Evolutionary conservation across 1,284 basidiomycete species (phyloP), one percentile per base, ranked within the genome.

Genomic region (Golubevia sp.): DNA sequence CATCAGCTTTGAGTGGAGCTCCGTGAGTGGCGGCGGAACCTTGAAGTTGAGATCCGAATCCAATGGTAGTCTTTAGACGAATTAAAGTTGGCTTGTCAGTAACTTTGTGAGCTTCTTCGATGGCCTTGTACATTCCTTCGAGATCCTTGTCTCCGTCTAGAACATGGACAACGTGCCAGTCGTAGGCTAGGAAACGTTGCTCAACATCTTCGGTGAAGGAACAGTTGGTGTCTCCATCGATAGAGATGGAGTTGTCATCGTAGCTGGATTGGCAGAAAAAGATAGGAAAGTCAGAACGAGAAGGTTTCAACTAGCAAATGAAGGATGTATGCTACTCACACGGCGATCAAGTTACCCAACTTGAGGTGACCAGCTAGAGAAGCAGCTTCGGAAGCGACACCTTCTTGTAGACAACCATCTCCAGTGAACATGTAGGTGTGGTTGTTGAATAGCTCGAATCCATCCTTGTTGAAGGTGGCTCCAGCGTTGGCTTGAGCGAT

Each of bases 331-430:
- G n/a, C n/a, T n/a, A 95, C 93, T 84, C 93, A 95, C 79, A 95
- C 87, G 68, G 91, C 92, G 81, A 97, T 91, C 74, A 97, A 87
- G 86, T 96, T 97, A 67, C 92, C 92, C 61, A 97, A 89, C 85
- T 94, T 90, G 75, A 97, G 88, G 86, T 97, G 94, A 74, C 87
- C 94, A 66, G 94, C 94, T 70, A 97, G 88, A 81, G 92, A 94
- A 70, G 91, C 91, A 26, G 94, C 93, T 85, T 97, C 94, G 73
- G 89, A 88, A 23, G 93, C 88, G 75, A 97, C 90, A 88, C 94
- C 94, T 86, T 97, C 94, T 91, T 94, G 93, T 71, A 97, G 88
- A 86, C 94, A 97, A 63, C 94, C 94, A 85, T 97, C 94, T 84
- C 94, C 94, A 66, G 89, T 88, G 87, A 97, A 94, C 59, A 90